Evolutionary conservation across 805 yeast genomes (phyloP).

Genomic region (Lipomyces kockii): DNA sequence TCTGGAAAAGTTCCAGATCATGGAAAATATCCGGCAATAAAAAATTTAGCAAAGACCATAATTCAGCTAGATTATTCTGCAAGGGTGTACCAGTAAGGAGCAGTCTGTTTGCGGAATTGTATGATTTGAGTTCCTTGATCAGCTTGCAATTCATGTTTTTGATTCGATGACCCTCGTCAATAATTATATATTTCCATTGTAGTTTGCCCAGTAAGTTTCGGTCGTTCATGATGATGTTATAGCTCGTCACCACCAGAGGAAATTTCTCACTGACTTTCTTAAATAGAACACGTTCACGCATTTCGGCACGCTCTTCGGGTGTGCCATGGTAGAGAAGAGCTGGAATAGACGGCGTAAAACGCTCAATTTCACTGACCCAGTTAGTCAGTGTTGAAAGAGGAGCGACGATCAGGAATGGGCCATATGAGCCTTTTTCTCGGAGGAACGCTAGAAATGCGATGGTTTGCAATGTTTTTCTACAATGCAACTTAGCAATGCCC

Average conservation of each 20-base stretch:
- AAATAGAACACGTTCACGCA: constrained; percentile 46
- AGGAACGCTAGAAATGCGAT: constrained; percentile 77
- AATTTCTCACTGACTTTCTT: constrained; percentile 38
- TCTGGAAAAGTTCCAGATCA: constrained; percentile 85
- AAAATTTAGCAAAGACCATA: constrained; percentile 91
- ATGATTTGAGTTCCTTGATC: constrained; percentile 69
- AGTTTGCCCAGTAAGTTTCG: constrained; percentile 56
- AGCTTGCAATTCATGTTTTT: constrained; percentile 82
- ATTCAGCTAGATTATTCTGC: constrained; percentile 85
- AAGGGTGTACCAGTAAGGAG: constrained; percentile 95
- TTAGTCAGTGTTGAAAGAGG: constrained; percentile 85
- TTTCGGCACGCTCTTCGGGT: constrained; percentile 57
- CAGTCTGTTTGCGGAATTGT: constrained; percentile 65
- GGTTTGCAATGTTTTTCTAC: constrained; percentile 79
- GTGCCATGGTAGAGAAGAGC: constrained; percentile 68
- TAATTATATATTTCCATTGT: constrained; percentile 82
- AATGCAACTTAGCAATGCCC: not conserved
- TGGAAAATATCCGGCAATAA: constrained; percentile 91
- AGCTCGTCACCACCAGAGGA: constrained; percentile 75
- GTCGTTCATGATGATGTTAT: constrained; percentile 76
- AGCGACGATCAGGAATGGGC: constrained; percentile 78
- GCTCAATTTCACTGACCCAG: constrained; percentile 75
- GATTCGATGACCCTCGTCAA: constrained; percentile 94
- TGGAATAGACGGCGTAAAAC: constrained; percentile 72
- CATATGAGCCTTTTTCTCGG: constrained; percentile 74